Base-by-base conservation (phyloP, 192 early-diverging fungal genomes). In the Coemansia sp. region DNA sequence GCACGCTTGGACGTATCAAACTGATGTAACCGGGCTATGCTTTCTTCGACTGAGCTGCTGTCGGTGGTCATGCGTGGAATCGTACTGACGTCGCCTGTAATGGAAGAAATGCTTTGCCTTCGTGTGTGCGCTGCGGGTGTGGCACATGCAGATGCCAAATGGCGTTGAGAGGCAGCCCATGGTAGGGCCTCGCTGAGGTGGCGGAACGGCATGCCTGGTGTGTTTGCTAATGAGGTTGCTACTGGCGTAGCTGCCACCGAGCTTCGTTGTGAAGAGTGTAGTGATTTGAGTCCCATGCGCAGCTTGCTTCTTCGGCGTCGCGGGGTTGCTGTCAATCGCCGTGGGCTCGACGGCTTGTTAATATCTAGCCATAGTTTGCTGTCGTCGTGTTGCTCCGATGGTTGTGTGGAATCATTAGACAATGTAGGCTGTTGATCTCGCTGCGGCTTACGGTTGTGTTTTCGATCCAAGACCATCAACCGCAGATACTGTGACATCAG, bases 101-200 rank as follows among this genome's bases (percentile, higher is more conserved):
- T 40, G 8, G 75, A 78, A 6, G 65, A 64, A 12, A 72, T 21
- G 36, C 69, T 72, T 21, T 49, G 75, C 10, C 75, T 48, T 14
- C 75, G 69, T 11, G 75, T 78, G 1, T 65, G 62, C 10, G 62
- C 62, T 6, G 57, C 26, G 6, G 75, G 75, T 10, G 75, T 78
- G 14, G 28, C 50, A 34, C 59, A 70, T 3, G 54, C 54, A 50
- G 65, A 69, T 11, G 73, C 67, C 20, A 66, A 20, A 34, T 75
- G 74, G 34, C 75, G 50, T 23, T 78, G 75, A 1, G 75, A 68
- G 5, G 61, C 52, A 5, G 64, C 75, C 61, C 57, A 72, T 20
- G 75, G 69, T 20, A 78, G 64, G 7, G 75, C 75, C 49, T 78
- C 75, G 59, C 75, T 78, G 17, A 78, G 62, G 49, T 78, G 75